Evolutionary conservation across 805 yeast species (phyloP).

Genomic region (Candida xiaguanensis): DNA sequence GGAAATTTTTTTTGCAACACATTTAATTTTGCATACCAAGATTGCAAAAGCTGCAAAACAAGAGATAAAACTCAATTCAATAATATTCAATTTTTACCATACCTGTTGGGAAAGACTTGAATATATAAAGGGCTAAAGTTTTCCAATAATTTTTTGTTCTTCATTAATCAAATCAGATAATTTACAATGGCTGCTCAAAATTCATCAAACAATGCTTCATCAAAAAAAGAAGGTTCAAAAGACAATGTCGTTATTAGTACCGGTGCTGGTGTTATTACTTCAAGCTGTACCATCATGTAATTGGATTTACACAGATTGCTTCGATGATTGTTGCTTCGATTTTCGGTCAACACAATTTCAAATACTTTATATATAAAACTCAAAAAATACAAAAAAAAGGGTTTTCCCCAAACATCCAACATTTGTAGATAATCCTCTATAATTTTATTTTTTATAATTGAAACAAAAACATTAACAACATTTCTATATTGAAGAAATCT

Average conservation of each 20-base stretch:
- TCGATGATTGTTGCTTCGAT: neutral
- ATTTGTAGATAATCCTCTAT: neutral
- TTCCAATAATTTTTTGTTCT: neutral
- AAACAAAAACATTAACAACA: too few relatives aligned
- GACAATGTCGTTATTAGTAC: neutral
- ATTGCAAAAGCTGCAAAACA: neutral
- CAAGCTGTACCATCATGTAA: neutral
- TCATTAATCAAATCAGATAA: neutral
- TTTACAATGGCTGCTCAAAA: slow-evolving; percentile 4
- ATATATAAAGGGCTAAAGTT: neutral
- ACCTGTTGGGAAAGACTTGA: neutral
- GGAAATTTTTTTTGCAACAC: slow-evolving; percentile 4
- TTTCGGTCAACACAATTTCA: neutral
- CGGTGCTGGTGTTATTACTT: neutral
- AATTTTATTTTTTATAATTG: too few relatives aligned
- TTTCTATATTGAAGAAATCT: too few relatives aligned
- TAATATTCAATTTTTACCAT: too few relatives aligned
- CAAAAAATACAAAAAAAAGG: neutral
- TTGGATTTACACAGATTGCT: neutral
- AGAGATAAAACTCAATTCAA: neutral
- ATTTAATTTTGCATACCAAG: neutral
- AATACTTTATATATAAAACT: too few relatives aligned
- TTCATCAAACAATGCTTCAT: neutral
- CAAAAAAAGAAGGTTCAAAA: neutral
- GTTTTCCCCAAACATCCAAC: neutral